These are phyloP conservation scores for Oryza rufipogon DNA, from an alignment of 176 grass and related monocot species.

Conservation along the genomic window DNA sequence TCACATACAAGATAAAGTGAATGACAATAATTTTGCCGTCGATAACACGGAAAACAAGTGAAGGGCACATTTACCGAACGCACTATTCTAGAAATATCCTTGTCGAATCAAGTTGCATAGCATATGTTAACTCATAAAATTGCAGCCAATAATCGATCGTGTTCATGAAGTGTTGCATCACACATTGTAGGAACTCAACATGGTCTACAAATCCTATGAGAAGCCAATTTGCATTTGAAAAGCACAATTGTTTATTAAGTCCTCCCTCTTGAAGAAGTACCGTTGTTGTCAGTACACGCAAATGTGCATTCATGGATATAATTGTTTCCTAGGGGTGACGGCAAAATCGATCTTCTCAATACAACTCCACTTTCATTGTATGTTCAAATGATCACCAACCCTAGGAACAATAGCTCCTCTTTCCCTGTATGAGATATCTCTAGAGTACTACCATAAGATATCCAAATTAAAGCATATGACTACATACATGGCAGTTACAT, in stretches of 20 bases:
- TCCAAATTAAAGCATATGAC: neutral
- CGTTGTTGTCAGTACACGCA: too few species aligned
- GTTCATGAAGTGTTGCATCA: neutral
- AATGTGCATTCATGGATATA: neutral
- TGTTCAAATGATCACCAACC: neutral
- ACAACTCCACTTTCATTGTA: neutral
- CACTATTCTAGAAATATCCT: neutral
- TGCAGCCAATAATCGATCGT: neutral
- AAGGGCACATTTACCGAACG: neutral
- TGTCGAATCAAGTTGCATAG: neutral
- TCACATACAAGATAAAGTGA: neutral
- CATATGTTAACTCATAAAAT: neutral
- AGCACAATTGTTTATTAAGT: neutral
- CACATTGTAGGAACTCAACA: neutral
- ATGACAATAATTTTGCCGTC: neutral
- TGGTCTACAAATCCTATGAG: neutral
- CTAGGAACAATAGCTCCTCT: neutral
- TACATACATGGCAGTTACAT: neutral
- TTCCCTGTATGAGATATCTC: neutral
- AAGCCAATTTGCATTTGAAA: neutral
- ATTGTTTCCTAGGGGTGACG: too few species aligned
- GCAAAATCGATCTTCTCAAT: neutral
- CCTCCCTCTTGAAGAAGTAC: neutral
- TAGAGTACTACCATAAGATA: neutral
- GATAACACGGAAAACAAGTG: neutral